phyloP scores from a whole-genome alignment of 1,139 yeast species.

The Geotrichum bryndzae region DNA sequence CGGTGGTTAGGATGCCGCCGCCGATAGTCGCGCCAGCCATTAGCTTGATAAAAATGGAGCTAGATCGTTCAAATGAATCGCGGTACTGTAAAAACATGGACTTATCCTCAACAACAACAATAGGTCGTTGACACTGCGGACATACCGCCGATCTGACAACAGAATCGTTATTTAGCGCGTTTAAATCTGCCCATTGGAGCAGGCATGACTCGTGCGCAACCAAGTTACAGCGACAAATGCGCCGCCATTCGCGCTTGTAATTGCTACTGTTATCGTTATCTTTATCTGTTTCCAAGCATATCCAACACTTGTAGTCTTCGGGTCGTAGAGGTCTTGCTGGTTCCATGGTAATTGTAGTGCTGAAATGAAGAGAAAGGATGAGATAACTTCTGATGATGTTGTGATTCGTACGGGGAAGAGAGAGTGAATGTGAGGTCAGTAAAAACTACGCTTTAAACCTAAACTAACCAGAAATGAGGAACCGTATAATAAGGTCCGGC shows the following conservation, averaged over 20 bases:
- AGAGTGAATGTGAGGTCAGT: background rate
- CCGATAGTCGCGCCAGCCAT: conserved; percentile 30
- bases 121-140: conserved; percentile 42
- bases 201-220: conserved; percentile 43
- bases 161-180: conserved; percentile 27
- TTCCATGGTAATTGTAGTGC: background rate
- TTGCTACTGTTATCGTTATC: conserved; percentile 30
- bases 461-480: too few relatives aligned
- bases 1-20: conserved; percentile 28
- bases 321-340: conserved; percentile 6
- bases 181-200: conserved; percentile 41
- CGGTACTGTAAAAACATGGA: conserved; percentile 29
- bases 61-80: conserved; percentile 24
- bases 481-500: background rate
- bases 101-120: conserved; percentile 30
- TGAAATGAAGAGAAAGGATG: background rate
- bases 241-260: conserved; percentile 33
- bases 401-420: background rate
- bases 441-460: background rate
- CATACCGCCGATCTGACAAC: conserved; percentile 30
- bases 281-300: conserved; percentile 40
- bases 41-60: conserved; percentile 23
- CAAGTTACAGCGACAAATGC: conserved; percentile 40
- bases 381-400: background rate
- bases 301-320: conserved; percentile 38